Evolutionary conservation across 2,329 filamentous ascomycete genomes (phyloP).

Genomic region (Exophiala xenobiotica): DNA sequence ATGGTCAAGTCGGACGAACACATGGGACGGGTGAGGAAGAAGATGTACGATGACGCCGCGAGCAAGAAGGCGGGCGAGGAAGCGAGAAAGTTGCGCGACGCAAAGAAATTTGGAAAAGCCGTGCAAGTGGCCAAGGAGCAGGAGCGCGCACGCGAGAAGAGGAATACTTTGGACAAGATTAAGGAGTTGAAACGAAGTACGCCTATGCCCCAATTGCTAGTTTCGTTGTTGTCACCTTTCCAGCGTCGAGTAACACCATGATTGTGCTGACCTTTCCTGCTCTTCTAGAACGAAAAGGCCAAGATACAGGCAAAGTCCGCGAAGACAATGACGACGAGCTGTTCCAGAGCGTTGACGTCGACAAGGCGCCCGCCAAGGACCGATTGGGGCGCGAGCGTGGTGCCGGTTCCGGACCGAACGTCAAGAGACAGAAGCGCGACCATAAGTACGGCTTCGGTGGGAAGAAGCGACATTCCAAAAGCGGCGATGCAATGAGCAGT

Average conservation of each 20-base stretch:
- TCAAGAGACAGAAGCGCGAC: slow-evolving; percentile 90
- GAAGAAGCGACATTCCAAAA: slow-evolving; percentile 90
- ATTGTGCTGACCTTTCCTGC: background rate
- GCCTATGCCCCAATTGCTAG: no score
- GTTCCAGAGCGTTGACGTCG: slow-evolving; percentile 51
- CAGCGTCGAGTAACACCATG: background rate
- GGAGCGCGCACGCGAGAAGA: slow-evolving; percentile 89
- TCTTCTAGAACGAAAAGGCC: slow-evolving; percentile 76
- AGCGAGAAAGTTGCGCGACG: slow-evolving; percentile 84
- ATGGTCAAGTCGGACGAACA: slow-evolving; percentile 99
- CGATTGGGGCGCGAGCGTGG: slow-evolving; percentile 41
- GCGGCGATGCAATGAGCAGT: slow-evolving; percentile 79
- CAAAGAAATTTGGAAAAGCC: slow-evolving; percentile 99
- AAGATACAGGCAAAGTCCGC: slow-evolving; percentile 64
- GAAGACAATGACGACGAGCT: slow-evolving; percentile 68
- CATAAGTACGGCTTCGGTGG: slow-evolving; percentile 93
- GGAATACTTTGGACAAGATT: slow-evolving; percentile 92
- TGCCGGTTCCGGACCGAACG: slow-evolving; percentile 32
- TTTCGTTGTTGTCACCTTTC: no score
- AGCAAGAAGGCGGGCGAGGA: slow-evolving; percentile 89
- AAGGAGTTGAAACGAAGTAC: slow-evolving; percentile 91
- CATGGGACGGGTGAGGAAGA: slow-evolving; percentile 94
- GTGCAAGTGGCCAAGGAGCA: slow-evolving; percentile 95
- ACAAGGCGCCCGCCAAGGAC: slow-evolving; percentile 41
- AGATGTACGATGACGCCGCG: slow-evolving; percentile 87